Percentiles rank a stretch among this genome's conserved stretches.
phyloP scores from a whole-genome alignment of 805 yeast genomes.

The Saturnispora mendoncae region DNA sequence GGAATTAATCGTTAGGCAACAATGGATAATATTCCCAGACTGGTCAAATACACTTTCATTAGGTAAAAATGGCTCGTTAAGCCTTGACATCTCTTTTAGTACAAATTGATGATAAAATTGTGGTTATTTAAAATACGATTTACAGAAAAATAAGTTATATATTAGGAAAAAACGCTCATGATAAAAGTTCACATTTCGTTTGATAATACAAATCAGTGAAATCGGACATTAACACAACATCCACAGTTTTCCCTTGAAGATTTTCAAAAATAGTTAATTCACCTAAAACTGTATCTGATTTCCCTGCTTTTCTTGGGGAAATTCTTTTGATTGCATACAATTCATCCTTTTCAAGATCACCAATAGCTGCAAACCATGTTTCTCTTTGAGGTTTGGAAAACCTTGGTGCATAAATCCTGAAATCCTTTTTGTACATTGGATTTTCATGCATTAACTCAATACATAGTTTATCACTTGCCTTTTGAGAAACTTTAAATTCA shows the following conservation, averaged over 20 bases:
- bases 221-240: conserved; percentile 52
- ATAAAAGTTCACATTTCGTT: neutral
- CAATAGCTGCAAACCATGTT: conserved; percentile 75
- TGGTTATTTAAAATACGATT: too few species aligned
- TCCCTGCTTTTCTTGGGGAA: conserved; percentile 40
- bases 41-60: conserved; percentile 10
- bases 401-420: conserved; percentile 63
- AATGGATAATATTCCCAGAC: conserved; percentile 18
- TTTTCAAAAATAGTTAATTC: conserved; percentile 43
- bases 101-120: neutral
- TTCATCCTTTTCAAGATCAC: conserved; percentile 43
- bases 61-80: neutral
- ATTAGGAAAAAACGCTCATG: neutral
- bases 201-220: conserved; percentile 44
- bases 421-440: conserved; percentile 43
- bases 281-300: conserved; percentile 33
- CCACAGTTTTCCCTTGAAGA: conserved; percentile 36
- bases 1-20: conserved; percentile 36
- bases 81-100: neutral
- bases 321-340: conserved; percentile 65
- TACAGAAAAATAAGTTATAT: neutral
- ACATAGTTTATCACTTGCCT: conserved; percentile 26
- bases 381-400: conserved; percentile 91
- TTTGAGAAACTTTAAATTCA: conserved; percentile 34
- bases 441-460: conserved; percentile 50